Percentiles rank a stretch among this genome's conserved stretches.
Conservation (phyloP, 2,329 filamentous ascomycete genomes). For the Seiridium cupressi region DNA sequence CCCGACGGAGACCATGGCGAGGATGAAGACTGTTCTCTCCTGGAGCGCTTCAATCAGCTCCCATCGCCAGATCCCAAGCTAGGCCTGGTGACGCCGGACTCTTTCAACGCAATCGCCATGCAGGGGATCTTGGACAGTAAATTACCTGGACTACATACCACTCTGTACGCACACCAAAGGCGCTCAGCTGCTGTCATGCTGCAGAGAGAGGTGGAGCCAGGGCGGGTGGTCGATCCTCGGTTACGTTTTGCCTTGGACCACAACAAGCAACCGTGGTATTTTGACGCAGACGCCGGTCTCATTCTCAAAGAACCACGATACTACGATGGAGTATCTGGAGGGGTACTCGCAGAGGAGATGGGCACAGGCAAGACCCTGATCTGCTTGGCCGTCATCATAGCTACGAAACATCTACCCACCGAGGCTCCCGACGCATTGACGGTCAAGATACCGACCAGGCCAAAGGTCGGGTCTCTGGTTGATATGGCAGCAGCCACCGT, state of each 20-base stretch:
- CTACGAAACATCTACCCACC: constrained; percentile 68
- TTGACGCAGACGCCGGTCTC: constrained; percentile 61
- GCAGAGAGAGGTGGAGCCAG: constrained; percentile 69
- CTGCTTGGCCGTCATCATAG: constrained; percentile 72
- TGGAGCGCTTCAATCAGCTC: constrained; percentile 71
- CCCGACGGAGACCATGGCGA: constrained; percentile 18
- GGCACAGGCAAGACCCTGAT: constrained; percentile 86
- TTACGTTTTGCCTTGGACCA: constrained; percentile 61
- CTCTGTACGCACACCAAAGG: constrained; percentile 75
- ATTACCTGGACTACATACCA: constrained; percentile 59
- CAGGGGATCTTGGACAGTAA: constrained; percentile 51
- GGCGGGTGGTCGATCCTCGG: constrained; percentile 69
- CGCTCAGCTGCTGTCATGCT: constrained; percentile 82
- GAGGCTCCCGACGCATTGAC: constrained; percentile 62
- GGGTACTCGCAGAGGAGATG: constrained; percentile 80
- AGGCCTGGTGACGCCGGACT: constrained; percentile 40
- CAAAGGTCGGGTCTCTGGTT: constrained; percentile 57
- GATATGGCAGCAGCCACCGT: constrained; percentile 74
- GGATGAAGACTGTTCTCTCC: constrained; percentile 51
- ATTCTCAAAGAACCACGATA: constrained; percentile 65
- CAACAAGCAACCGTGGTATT: constrained; percentile 63
- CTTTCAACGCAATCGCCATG: constrained; percentile 46
- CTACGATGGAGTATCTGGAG: constrained; percentile 74
- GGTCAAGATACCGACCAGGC: constrained; percentile 33
- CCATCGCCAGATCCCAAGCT: constrained; percentile 64